Base-by-base conservation (phyloP, 2,329 filamentous ascomycete genomes). In the Paecilomyces niveus region DNA sequence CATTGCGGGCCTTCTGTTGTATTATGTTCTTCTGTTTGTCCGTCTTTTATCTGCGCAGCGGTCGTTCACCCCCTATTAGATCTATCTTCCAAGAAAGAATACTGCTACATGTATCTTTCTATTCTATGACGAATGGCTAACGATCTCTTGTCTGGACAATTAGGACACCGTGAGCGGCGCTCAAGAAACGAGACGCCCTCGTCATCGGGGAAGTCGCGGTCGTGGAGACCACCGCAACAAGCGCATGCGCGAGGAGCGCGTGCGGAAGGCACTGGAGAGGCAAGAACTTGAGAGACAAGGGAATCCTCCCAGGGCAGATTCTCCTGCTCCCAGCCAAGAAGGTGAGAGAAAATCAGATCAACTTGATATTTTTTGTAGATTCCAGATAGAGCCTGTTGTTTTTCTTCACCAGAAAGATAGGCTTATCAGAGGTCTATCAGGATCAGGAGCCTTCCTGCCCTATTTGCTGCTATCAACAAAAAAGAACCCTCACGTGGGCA, bases 221-320 rank as follows among this genome's bases (percentile, higher is more conserved):
- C 54, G 55, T 18, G 54, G 54, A 54, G 57, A 61, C 49, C 59
- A 45, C 29, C 51, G 57, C 32, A 61, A 61, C 26, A 33, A 22
- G 29, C n/a, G 57, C n/a, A 59, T 57, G 59, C 39, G 35, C 18
- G 45, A 58, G 15, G 31, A 60, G 31, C 15, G 56, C 49, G 22
- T 49, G 21, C 18, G 26, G 51, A 26, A 32, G 10, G 26, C 33
- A 26, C 9, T 7, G 24, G 26, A 21, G 32, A 52, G 53, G 53
- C 22, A 57, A 29, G 8, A 29, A 24, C 11, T 35, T 22, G 21
- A 35, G 53, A 35, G 21, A 18, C n/a, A 45, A 13, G 39, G 18
- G 39, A 18, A 6, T 53, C 32, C 39, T 32, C 26, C 45, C 32
- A 35, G n/a, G 10, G 22, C 18, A 39, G 22, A 32, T 11, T 54